A percentile compares a stretch with the other conserved stretches of the same genome.
phyloP scores from a whole-genome alignment of 208 protist species.

The Leishmania martiniquensis region DNA sequence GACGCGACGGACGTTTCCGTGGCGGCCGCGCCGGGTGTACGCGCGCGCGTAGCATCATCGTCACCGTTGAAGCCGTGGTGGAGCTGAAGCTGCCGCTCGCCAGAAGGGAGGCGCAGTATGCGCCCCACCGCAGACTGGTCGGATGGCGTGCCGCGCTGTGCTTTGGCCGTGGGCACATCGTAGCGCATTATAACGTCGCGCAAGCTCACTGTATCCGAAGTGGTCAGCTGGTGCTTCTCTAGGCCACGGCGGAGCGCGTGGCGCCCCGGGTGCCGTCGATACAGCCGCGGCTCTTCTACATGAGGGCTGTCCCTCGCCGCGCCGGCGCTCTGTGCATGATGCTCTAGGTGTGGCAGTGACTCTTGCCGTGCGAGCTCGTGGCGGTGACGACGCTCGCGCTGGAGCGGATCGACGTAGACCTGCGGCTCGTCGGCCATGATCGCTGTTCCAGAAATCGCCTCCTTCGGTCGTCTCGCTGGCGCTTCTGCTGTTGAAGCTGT shows the following conservation, averaged over 20 bases:
- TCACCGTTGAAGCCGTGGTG: not conserved
- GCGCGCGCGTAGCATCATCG: not conserved
- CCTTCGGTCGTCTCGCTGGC: not conserved
- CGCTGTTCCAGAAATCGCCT: not conserved
- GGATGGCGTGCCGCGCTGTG: not conserved
- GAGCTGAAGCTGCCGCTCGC: not conserved
- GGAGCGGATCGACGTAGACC: conserved; percentile 32
- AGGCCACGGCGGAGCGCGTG: not conserved
- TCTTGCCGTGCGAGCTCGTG: conserved; percentile 16
- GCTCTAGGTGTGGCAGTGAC: not conserved
- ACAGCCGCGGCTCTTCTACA: not conserved
- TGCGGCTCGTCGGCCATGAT: conserved; percentile 10
- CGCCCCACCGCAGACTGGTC: not conserved
- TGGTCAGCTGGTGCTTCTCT: not conserved
- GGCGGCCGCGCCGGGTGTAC: not conserved
- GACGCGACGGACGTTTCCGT: not conserved
- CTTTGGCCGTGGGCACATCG: conserved; percentile 6
- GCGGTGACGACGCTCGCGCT: conserved; percentile 22
- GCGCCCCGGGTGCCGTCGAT: not conserved
- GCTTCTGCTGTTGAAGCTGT: not conserved
- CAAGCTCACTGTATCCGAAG: conserved; percentile 17
- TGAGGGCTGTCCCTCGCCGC: not conserved
- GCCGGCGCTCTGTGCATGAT: not conserved
- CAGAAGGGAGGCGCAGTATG: not conserved
- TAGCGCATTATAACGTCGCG: conserved; percentile 25